Evolutionary conservation across 163 green algal genomes (phyloP), one percentile per base, ranked within the genome.

Genomic region (Scenedesmus sp.): DNA sequence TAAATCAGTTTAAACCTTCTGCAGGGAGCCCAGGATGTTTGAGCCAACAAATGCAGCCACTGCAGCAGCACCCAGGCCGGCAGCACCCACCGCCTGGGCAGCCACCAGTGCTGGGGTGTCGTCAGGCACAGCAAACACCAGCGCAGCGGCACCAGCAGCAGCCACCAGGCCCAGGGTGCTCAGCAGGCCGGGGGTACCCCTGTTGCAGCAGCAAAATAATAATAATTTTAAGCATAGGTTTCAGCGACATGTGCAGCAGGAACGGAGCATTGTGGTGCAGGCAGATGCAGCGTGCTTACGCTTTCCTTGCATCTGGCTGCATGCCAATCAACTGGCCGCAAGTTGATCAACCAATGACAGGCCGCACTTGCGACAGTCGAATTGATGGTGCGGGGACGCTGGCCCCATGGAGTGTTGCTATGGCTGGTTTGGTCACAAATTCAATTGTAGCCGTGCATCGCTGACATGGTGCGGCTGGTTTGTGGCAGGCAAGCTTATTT

Each of bases 61-160:
- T 20, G 95, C 96, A 20, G 81, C 86, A 20, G 93, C 87, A 56
- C 62, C 88, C 23, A 96, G 89, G 4, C 92, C 94, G n/a, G 87
- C 20, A 12, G 76, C 92, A n/a, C 84, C 94, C 6, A 94, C 59
- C 2, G 83, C 95, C 81, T 94, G 92, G 54, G 84, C 73, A 76
- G 90, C 94, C 56, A 95, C 89, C 64, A 95, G 83, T 15, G 73
- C 88, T 5, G 88, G 90, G 54, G 84, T 94, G 88, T 96, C 93
- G 88, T 98, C 96, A 59, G 95, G 96, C 1, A 94, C 54, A 34
- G 94, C 89, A 89, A 96, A 97, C 20, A 98, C 96, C 8, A 95
- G n/a, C 0, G 92, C 95, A n/a, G 94, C 94, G 26, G 92, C 96
- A 34, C 89, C 92, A 55, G 76, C 91, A 52, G 96, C 93, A 54